Base-by-base conservation (phyloP, 225 moss, liverwort and hornwort species). In the Pseudoscleropodium purum region DNA sequence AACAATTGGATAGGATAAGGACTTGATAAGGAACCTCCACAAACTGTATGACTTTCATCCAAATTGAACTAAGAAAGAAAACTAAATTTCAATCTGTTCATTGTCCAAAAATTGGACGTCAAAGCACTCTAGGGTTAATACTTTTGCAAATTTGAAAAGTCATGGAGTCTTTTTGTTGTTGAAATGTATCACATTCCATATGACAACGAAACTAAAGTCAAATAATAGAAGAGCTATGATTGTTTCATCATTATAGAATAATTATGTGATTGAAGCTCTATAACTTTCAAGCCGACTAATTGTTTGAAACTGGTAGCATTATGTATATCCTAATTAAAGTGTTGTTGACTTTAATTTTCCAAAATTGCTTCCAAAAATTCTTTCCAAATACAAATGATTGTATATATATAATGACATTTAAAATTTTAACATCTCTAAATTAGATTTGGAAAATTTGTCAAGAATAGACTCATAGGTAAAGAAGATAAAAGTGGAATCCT, bases 231-330 rank as follows among this genome's bases (percentile, higher is more conserved):
- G n/a, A 12, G 4, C 23, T n/a, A 56, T 56, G 7, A 56, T 56
- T 56, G 18, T 56, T 56, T 56, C 18, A 56, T 56, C 56, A 19
- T 56, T 56, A 56, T 56, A 18, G 1, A 56, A 56, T 56, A 18
- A 2, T 8, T 56, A n/a, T 1, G 0, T 68, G 12, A n/a, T 68
- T n/a, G n/a, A 68, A 23, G 37, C 11, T n/a, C 2, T 68, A n/a
- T n/a, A 12, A 21, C 2, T 68, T 68, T 68, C 21, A 68, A 68
- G 7, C 23, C 23, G 4, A 37, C 21, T 4, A 69, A n/a, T 69
- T 23, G 23, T 23, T 37, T 37, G 13, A 69, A 23, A 7, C 13
- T 0, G 0, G 0, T n/a, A 0, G 2, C 24, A 69, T 69, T n/a
- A 23, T 69, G 13, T 13, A 36, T 20, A 23, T 23, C 4, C n/a